Evolutionary conservation across 2,329 filamentous ascomycete genomes (phyloP), one percentile per base, ranked within the genome.

Genomic region (Ophiostoma angusticollis): DNA sequence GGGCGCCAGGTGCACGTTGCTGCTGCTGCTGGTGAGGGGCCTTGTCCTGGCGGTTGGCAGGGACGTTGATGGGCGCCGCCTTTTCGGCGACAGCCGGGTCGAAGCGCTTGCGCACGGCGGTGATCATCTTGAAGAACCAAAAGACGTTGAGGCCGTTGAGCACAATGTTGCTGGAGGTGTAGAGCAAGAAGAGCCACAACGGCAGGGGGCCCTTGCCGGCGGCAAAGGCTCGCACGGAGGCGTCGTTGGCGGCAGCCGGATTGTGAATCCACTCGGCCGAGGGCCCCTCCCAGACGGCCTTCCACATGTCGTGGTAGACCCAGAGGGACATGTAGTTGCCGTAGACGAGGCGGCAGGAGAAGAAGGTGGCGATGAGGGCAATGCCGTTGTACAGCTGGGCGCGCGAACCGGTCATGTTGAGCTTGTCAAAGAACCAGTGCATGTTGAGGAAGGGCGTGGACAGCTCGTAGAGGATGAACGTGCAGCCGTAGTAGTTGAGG

Each of bases 341-440:
- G 68, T 81, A 93, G 42, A 85, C 62, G 9, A 93, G 68, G 41
- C 84, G 81, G 56, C 78, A 82, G 46, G 65, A 71, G 61, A 87
- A 86, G 60, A 91, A 91, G 34, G 72, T 83, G 47, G 65, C 58
- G 37, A 89, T 72, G 4, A 91, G 72, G 41, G 73, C 53, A 45
- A 86, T 66, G 49, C 84, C 84, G 52, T 91, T 91, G 59, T 84
- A 77, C 21, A 87, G 69, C 61, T 91, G 84, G 18, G 74, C 59
- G 38, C 65, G 68, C 16, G 78, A 77, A 25, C 84, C 84, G 0
- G 84, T 91, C 68, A 85, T 77, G 52, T 75, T 71, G 43, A 89
- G 64, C 64, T 93, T 93, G 61, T 93, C 84, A 60, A 82, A 84
- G 64, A 91, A 91, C 84, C 84, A 93, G 65, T 93, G 84, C 54